Base-by-base conservation (phyloP, 208 protist genomes). In the Acanthamoeba castellanii region DNA sequence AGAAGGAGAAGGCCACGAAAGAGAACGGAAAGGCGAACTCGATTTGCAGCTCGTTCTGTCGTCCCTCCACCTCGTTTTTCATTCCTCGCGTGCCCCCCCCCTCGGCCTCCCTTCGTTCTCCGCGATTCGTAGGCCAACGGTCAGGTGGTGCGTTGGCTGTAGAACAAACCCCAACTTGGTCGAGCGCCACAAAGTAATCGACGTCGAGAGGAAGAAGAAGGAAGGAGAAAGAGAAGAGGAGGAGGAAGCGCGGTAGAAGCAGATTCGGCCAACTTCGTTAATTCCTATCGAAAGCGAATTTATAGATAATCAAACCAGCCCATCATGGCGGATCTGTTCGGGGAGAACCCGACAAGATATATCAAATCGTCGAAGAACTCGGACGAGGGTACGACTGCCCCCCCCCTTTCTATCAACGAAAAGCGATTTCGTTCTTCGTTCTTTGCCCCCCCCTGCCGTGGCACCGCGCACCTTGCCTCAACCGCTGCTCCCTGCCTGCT, bases 341-440 rank as follows among this genome's bases (percentile, higher is more conserved):
- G 55, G 32, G 82, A 89, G 32, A 89, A 45, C 82, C 82, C 27
- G 82, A 89, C 30, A 66, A 89, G 9, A 68, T 89, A 6, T 89
- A 89, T 20, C 7, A 89, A 66, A 89, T 89, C 6, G 55, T 89
- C 22, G 82, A 89, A 89, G 82, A 89, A 32, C 25, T 89, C 82
- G 82, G 82, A 18, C 45, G 82, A 66, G 82, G 82, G 82, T 89
- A 66, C 27, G 20, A 5, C 52, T 32, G 4, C 2, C 42, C n/a
- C 30, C 82, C 55, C 37, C 37, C n/a, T n/a, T n/a, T n/a, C n/a
- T n/a, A 18, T 84, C 47, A 52, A 52, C 4, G 11, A 11, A 52
- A 52, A 52, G 47, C 47, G 47, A 52, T n/a, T n/a, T n/a, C n/a
- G n/a, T n/a, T 27, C 37, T 25, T 37, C 37, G 20, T 32, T 81